Evolutionary conservation across 257 asterid species (phyloP).

Genomic region (Verbascum thapsus): DNA sequence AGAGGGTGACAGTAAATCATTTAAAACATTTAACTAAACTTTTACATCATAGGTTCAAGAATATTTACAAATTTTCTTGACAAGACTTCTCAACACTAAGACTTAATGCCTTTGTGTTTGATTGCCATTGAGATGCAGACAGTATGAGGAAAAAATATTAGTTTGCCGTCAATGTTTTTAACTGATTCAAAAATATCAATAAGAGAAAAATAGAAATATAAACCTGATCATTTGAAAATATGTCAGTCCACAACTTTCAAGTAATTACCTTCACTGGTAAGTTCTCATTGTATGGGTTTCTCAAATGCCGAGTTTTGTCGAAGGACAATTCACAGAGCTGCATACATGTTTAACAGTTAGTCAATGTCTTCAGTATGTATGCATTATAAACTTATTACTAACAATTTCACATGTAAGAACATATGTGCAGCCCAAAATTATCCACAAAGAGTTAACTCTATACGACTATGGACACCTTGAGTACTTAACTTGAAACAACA

Average conservation of each 20-base stretch:
- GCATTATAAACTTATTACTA: not conserved
- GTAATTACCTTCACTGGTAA: slow-evolving; percentile 82
- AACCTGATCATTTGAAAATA: not conserved
- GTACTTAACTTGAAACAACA: slow-evolving; percentile 1
- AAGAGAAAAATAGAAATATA: not conserved
- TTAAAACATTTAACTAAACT: not conserved
- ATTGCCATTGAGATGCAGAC: slow-evolving; percentile 4
- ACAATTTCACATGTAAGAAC: not conserved
- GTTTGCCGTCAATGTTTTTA: not conserved
- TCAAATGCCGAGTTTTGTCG: slow-evolving; percentile 83
- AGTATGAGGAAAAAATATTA: not conserved
- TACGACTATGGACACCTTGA: not conserved
- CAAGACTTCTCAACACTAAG: not conserved
- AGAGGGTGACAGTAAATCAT: too few species aligned
- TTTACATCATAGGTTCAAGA: not conserved
- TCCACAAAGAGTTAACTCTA: slow-evolving; percentile 6
- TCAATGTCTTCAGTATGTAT: not conserved
- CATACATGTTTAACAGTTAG: slow-evolving; percentile 32
- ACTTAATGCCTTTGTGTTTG: slow-evolving; percentile 2
- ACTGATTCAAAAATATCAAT: not conserved
- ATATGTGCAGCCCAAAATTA: slow-evolving; percentile 11
- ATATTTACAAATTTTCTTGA: slow-evolving; percentile 10
- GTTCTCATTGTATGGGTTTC: slow-evolving; percentile 86
- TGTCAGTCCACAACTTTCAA: slow-evolving; percentile 13
- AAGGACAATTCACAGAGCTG: slow-evolving; percentile 95